These are phyloP conservation scores for Aspergillus sparsus DNA, from an alignment of 495 filamentous ascomycete species.

Conservation along the genomic window DNA sequence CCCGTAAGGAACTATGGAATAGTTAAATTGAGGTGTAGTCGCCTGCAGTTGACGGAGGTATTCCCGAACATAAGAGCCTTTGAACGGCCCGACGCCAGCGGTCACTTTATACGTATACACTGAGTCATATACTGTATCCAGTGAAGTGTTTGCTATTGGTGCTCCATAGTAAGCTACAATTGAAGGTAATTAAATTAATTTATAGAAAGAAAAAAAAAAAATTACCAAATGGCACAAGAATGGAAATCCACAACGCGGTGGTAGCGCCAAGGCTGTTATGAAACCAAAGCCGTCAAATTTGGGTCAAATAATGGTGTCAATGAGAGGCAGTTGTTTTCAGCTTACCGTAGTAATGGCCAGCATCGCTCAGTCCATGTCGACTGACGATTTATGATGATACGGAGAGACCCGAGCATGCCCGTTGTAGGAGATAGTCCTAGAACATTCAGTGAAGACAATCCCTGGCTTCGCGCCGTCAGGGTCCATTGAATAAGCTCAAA, in stretches of 20 bases:
- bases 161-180: neutral
- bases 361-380: neutral
- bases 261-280: no score
- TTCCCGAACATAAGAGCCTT: neutral
- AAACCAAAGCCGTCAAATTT: neutral
- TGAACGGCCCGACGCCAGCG: slow-evolving; percentile 3
- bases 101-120: neutral
- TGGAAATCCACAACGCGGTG: neutral
- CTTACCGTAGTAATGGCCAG: neutral
- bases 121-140: neutral
- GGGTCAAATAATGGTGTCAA: neutral
- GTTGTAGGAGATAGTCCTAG: neutral
- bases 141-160: neutral
- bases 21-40: neutral
- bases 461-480: neutral
- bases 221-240: neutral
- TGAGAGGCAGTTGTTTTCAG: neutral
- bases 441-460: neutral
- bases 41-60: neutral
- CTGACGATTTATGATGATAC: neutral
- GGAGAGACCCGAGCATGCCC: neutral
- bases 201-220: neutral
- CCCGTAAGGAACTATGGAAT: neutral
- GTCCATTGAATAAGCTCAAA: neutral
- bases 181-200: neutral